Conservation (phyloP, 139 green algal genomes). For the Bryopsis sp. region DNA sequence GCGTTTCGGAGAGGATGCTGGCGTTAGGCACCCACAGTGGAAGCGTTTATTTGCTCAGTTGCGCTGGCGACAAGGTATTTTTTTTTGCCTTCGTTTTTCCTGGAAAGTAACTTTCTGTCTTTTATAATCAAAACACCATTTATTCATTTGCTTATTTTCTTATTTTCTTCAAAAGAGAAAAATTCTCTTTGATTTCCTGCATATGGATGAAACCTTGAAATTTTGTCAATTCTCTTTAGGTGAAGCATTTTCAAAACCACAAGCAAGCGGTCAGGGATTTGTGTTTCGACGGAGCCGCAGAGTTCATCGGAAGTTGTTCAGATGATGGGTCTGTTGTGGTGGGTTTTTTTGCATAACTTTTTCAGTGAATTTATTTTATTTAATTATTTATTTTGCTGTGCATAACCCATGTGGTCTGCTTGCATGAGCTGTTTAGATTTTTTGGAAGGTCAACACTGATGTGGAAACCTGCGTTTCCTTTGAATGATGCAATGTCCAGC, state of each 20-base stretch:
- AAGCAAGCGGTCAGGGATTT: constrained; percentile 56
- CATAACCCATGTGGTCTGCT: too few species aligned
- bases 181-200: background rate
- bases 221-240: constrained; percentile 20
- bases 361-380: too few species aligned
- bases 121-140: too few species aligned
- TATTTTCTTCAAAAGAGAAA: too few species aligned
- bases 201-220: background rate
- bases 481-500: too few species aligned
- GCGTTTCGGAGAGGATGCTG: constrained; percentile 77
- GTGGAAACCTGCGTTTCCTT: too few species aligned
- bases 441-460: too few species aligned
- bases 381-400: too few species aligned
- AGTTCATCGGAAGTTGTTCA: constrained; percentile 72
- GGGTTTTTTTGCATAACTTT: too few species aligned
- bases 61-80: constrained; percentile 69
- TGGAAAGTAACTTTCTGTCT: constrained; percentile 2
- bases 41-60: constrained; percentile 75
- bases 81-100: background rate
- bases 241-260: constrained; percentile 52
- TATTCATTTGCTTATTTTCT: too few species aligned
- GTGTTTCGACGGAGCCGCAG: constrained; percentile 63
- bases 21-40: constrained; percentile 69
- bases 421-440: too few species aligned
- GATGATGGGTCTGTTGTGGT: constrained; percentile 70